Base-by-base conservation (phyloP, 2,329 filamentous ascomycete species). In the Whalleya microplaca region DNA sequence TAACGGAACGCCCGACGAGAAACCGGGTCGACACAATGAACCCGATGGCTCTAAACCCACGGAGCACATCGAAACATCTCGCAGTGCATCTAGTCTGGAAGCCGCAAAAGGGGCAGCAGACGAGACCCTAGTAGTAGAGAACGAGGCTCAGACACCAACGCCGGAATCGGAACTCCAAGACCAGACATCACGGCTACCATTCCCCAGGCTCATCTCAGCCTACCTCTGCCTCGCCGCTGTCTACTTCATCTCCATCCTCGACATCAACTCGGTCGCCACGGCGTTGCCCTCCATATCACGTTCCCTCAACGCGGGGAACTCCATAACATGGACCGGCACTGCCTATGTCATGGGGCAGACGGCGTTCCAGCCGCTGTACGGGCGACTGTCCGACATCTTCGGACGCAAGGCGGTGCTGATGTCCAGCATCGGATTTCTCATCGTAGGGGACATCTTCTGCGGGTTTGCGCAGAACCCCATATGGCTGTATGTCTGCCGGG, bases 371-470 rank as follows among this genome's bases (percentile, higher is more conserved):
- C 78, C 78, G 0, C 53, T 80, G 0, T 79, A 75, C 48, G 78
- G 78, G 5, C 77, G 80, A 51, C 55, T 79, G 0, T 72, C 75
- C 3, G 74, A 81, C 52, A 73, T 82, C 16, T 82, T 78, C 56
- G 80, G 81, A 3, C 71, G 80, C 2, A 73, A 77, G 43, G 73
- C 65, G 43, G 59, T 74, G 1, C 66, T 72, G 10, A 64, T 80
- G 1, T 45, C 62, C 3, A 64, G 74, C 1, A 70, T 79, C 2
- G 65, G 61, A 14, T 59, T 78, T 9, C 82, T 83, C 55, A 70
- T 71, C 2, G 55, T 80, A 1, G 81, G 80, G 0, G 79, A 77
- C 53, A 53, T 73, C 14, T 54, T 72, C 5, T 72, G 68, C 44
- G 65, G 69, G 2, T 65, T 69, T 20, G 59, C 69, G 6, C 52